phyloP scores from a whole-genome alignment of 2,329 filamentous ascomycete genomes.

The Harringtonia aguacate region DNA sequence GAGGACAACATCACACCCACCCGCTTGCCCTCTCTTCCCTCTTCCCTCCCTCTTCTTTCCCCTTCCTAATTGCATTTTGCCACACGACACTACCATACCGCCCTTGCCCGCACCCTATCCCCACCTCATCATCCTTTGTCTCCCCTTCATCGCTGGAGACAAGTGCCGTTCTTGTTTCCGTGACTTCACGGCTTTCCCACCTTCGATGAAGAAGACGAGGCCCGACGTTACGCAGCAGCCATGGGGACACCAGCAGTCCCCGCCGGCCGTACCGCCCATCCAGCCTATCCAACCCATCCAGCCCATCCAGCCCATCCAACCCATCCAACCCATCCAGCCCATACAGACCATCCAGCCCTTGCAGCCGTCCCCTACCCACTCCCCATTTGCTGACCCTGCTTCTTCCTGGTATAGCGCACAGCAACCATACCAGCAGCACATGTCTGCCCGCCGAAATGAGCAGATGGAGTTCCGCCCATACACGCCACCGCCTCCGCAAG shows the following conservation, averaged over 20 bases:
- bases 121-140: background rate
- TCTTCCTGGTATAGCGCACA: conserved; percentile 26
- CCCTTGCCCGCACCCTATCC: background rate
- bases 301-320: conserved; percentile 8
- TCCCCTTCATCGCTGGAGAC: background rate
- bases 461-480: conserved; percentile 16
- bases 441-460: conserved; percentile 22
- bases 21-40: background rate
- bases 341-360: conserved; percentile 15
- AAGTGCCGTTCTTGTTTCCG: background rate
- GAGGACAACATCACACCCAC: background rate
- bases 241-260: conserved; percentile 13
- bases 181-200: background rate
- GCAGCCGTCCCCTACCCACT: background rate
- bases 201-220: conserved; percentile 14
- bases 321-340: conserved; percentile 16
- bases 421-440: conserved; percentile 35
- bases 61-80: too few species aligned
- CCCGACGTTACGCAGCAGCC: conserved; percentile 13
- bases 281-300: conserved; percentile 14
- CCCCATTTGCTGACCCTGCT: conserved; percentile 22
- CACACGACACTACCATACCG: too few species aligned
- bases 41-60: too few species aligned
- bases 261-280: conserved; percentile 17
- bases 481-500: conserved; percentile 16